These are phyloP conservation scores for Balakata baccata DNA, from an alignment of 345 rosid genomes.

Conservation along the genomic window DNA sequence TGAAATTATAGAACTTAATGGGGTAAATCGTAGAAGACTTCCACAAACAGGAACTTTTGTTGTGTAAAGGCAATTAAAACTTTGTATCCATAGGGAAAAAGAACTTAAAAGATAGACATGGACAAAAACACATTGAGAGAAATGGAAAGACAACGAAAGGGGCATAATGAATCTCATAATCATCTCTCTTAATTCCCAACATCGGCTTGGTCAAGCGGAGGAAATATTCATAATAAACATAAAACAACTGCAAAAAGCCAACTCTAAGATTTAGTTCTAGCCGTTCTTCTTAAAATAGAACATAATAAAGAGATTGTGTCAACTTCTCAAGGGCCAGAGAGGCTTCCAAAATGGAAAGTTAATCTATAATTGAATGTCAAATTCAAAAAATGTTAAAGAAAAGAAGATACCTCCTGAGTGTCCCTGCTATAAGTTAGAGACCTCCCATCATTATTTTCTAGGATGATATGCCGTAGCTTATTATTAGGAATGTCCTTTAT, in stretches of 20 bases:
- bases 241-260: neutral
- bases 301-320: neutral
- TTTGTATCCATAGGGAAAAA: neutral
- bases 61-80: neutral
- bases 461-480: constrained; percentile 56
- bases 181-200: neutral
- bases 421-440: constrained; percentile 73
- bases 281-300: neutral
- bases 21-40: neutral
- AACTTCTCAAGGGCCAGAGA: neutral
- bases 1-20: too few relatives aligned
- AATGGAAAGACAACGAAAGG: neutral
- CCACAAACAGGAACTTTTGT: neutral
- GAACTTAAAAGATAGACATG: too few relatives aligned
- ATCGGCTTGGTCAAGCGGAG: neutral
- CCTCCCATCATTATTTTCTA: constrained; percentile 62
- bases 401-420: constrained; percentile 63
- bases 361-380: neutral
- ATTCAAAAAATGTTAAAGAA: neutral
- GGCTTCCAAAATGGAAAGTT: neutral
- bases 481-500: constrained; percentile 67
- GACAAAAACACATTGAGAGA: neutral
- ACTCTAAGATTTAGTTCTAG: neutral
- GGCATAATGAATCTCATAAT: neutral
- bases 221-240: neutral